phyloP scores from a whole-genome alignment of 1,284 basidiomycete species.

The Vanrija sp. region DNA sequence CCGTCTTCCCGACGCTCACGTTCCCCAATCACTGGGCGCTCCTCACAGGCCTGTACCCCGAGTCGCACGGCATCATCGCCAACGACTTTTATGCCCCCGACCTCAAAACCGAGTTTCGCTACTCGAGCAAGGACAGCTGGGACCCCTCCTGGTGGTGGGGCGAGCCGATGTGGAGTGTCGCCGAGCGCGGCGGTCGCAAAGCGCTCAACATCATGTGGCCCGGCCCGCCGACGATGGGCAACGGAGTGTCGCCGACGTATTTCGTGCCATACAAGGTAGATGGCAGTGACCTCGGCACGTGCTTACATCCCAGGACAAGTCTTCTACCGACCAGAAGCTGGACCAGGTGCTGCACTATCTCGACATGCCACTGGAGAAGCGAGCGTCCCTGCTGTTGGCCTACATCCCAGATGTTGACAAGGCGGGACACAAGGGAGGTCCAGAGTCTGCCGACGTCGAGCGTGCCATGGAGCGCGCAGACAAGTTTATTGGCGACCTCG shows the following conservation, averaged over 20 bases:
- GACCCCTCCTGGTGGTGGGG: slow-evolving; percentile 76
- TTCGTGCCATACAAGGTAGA: slow-evolving; percentile 70
- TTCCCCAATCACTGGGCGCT: slow-evolving; percentile 90
- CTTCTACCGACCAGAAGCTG: slow-evolving; percentile 63
- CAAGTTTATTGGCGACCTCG: slow-evolving; percentile 65
- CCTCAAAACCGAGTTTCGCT: slow-evolving; percentile 42
- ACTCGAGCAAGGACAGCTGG: slow-evolving; percentile 64
- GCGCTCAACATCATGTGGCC: slow-evolving; percentile 91
- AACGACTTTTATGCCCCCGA: slow-evolving; percentile 85
- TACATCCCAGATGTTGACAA: slow-evolving; percentile 53
- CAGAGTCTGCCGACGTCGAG: slow-evolving; percentile 66
- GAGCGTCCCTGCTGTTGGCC: slow-evolving; percentile 74
- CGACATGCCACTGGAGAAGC: slow-evolving; percentile 62
- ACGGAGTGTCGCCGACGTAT: slow-evolving; percentile 65
- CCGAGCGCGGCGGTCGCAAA: slow-evolving; percentile 64
- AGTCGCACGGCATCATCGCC: slow-evolving; percentile 83
- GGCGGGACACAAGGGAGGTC: slow-evolving; percentile 68
- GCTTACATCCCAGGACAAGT: slow-evolving; percentile 49
- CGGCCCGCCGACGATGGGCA: slow-evolving; percentile 66
- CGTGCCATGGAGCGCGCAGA: slow-evolving; percentile 67
- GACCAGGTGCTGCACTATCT: slow-evolving; percentile 71
- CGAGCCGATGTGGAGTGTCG: slow-evolving; percentile 88
- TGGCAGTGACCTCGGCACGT: neutral
- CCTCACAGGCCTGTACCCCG: slow-evolving; percentile 81
- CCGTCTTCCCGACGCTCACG: slow-evolving; percentile 82